Conservation (phyloP, 2,329 filamentous ascomycete species). For the Trichophyton simii region DNA sequence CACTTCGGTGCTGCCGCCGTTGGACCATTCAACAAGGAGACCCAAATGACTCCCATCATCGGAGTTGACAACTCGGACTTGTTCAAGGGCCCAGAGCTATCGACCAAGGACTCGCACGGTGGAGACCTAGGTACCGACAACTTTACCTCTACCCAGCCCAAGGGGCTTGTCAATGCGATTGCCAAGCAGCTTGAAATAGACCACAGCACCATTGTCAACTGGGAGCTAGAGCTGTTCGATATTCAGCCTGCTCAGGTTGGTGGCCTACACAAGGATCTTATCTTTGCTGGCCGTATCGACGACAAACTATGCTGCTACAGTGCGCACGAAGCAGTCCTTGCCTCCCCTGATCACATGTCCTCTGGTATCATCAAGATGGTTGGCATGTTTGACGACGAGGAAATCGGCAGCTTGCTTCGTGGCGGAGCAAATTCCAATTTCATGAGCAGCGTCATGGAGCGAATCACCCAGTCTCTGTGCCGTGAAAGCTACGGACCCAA, state of each 20-base stretch:
- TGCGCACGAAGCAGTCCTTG: slow-evolving; percentile 70
- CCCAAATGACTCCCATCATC: slow-evolving; percentile 86
- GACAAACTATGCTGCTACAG: slow-evolving; percentile 96
- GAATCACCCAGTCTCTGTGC: slow-evolving; percentile 56
- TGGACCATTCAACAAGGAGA: slow-evolving; percentile 70
- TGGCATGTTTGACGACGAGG: slow-evolving; percentile 93
- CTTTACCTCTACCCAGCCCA: slow-evolving; percentile 74
- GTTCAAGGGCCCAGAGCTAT: slow-evolving; percentile 14
- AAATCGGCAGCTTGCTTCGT: slow-evolving; percentile 80
- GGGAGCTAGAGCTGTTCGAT: slow-evolving; percentile 95
- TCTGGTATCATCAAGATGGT: slow-evolving; percentile 68
- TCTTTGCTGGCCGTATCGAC: slow-evolving; percentile 89
- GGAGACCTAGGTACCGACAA: slow-evolving; percentile 16
- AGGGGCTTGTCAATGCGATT: slow-evolving; percentile 72
- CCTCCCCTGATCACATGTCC: slow-evolving; percentile 43
- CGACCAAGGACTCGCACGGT: slow-evolving; percentile 19
- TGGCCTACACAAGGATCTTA: slow-evolving; percentile 82
- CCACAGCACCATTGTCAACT: slow-evolving; percentile 70
- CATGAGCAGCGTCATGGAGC: slow-evolving; percentile 66
- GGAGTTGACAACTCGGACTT: slow-evolving; percentile 65
- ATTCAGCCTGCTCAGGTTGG: slow-evolving; percentile 70
- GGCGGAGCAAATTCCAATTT: slow-evolving; percentile 88
- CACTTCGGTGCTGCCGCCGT: slow-evolving; percentile 69
- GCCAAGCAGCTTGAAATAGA: slow-evolving; percentile 63
- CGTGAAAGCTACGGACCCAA: slow-evolving; percentile 35